phyloP scores from a whole-genome alignment of 352 stramenopile genomes.

The Phytophthora multivora region DNA sequence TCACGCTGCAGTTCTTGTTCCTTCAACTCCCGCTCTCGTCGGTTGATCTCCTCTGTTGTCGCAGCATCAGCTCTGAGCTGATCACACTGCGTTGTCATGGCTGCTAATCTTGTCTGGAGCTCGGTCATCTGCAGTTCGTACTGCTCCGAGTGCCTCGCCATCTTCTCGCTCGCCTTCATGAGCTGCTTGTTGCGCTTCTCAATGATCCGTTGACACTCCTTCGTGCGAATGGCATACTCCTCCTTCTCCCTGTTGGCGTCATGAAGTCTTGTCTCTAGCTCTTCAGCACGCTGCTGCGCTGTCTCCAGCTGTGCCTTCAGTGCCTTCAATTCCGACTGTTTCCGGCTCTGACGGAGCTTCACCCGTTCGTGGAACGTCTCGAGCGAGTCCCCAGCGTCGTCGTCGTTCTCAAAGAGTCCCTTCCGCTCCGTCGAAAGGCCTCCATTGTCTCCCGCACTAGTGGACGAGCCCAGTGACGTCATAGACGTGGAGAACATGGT shows the following conservation, averaged over 20 bases:
- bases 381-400: slow-evolving; percentile 69
- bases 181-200: slow-evolving; percentile 89
- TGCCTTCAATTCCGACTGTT: slow-evolving; percentile 65
- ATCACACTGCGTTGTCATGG: slow-evolving; percentile 42
- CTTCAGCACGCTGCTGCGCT: slow-evolving; percentile 27
- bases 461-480: slow-evolving; percentile 25
- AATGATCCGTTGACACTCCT: slow-evolving; percentile 82
- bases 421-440: slow-evolving; percentile 48
- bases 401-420: slow-evolving; percentile 78
- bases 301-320: slow-evolving; percentile 52
- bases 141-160: slow-evolving; percentile 69
- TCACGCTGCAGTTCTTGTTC: slow-evolving; percentile 44
- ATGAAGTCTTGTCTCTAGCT: slow-evolving; percentile 45
- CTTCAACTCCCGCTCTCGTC: slow-evolving; percentile 41
- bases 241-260: slow-evolving; percentile 55
- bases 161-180: slow-evolving; percentile 80
- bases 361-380: slow-evolving; percentile 74
- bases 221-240: slow-evolving; percentile 70
- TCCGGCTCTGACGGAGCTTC: slow-evolving; percentile 73
- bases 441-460: slow-evolving; percentile 4
- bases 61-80: slow-evolving; percentile 37
- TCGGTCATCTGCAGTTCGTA: slow-evolving; percentile 53
- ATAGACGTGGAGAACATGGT: slow-evolving; percentile 48
- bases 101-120: slow-evolving; percentile 44
- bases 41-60: slow-evolving; percentile 25